A percentile compares a stretch with the other conserved stretches of the same genome.
Evolutionary conservation across 345 rosid genomes (phyloP).

Genomic region (Viola odorata): DNA sequence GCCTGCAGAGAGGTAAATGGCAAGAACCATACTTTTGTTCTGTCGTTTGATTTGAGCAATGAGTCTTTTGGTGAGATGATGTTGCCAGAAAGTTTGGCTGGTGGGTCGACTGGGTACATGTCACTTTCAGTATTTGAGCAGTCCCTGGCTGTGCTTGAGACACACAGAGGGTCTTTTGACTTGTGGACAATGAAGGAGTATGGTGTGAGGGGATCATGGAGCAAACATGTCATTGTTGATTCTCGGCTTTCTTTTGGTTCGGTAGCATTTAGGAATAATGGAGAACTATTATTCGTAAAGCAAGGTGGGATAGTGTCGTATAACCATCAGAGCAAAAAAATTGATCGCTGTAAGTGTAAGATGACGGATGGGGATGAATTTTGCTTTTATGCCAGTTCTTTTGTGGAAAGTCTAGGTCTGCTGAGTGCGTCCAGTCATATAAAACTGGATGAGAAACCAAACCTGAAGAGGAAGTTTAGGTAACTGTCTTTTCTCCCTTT

Average conservation of each 20-base stretch:
- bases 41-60: background rate
- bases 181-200: background rate
- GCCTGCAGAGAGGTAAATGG: background rate
- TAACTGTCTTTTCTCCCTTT: too few relatives aligned
- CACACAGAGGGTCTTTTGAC: background rate
- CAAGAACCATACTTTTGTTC: background rate
- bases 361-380: background rate
- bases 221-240: background rate
- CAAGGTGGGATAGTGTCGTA: background rate
- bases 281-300: background rate
- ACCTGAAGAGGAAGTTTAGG: too few relatives aligned
- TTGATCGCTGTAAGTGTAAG: background rate
- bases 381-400: background rate
- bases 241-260: background rate
- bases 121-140: background rate
- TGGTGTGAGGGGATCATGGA: background rate
- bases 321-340: background rate
- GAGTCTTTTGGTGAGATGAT: background rate
- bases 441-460: too few relatives aligned
- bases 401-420: background rate
- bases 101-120: background rate
- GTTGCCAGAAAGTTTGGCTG: background rate
- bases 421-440: background rate
- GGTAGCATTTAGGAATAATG: background rate
- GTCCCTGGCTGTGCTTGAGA: background rate